Conservation (phyloP, 768 basidiomycete species). For the Gyrodon lividus region DNA sequence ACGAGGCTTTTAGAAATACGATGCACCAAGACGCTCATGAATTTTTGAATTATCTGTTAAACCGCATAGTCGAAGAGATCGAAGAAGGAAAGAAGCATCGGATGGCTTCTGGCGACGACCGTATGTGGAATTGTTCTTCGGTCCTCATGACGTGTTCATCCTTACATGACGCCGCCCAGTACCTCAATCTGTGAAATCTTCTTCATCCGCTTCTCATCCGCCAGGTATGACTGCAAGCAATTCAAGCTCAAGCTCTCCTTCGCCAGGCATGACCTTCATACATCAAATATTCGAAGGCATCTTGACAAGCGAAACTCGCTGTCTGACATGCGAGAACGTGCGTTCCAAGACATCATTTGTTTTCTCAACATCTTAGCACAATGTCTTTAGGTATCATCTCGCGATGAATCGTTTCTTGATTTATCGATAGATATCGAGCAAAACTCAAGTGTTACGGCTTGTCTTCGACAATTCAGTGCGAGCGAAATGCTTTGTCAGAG, state of each 20-base stretch:
- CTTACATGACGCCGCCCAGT: conserved; percentile 39
- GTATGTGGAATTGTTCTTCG: conserved; percentile 44
- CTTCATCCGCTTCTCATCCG: conserved; percentile 45
- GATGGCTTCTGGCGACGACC: conserved; percentile 55
- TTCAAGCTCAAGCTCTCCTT: conserved; percentile 47
- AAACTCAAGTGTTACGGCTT: conserved; percentile 94
- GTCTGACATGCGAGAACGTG: conserved; percentile 96
- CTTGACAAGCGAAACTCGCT: conserved; percentile 95
- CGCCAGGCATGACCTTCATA: conserved; percentile 71
- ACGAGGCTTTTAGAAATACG: conserved; percentile 85
- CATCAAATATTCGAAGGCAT: conserved; percentile 92
- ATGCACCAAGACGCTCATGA: conserved; percentile 99
- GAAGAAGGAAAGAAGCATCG: conserved; percentile 62
- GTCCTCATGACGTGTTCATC: conserved; percentile 5
- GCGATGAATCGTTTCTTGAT: conserved; percentile 96
- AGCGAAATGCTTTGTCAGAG: conserved; percentile 97
- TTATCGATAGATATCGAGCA: conserved; percentile 99
- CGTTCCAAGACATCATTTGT: conserved; percentile 25
- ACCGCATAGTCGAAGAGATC: conserved; percentile 91
- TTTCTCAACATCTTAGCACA: conserved; percentile 12
- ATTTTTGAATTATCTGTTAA: conserved; percentile 92
- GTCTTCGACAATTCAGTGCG: conserved; percentile 93
- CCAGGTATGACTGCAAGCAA: conserved; percentile 40
- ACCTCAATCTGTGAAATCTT: conserved; percentile 56
- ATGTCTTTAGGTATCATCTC: conserved; percentile 70